Evolutionary conservation across 2,329 filamentous ascomycete species (phyloP).

Genomic region (Taxawa tesnikishii): DNA sequence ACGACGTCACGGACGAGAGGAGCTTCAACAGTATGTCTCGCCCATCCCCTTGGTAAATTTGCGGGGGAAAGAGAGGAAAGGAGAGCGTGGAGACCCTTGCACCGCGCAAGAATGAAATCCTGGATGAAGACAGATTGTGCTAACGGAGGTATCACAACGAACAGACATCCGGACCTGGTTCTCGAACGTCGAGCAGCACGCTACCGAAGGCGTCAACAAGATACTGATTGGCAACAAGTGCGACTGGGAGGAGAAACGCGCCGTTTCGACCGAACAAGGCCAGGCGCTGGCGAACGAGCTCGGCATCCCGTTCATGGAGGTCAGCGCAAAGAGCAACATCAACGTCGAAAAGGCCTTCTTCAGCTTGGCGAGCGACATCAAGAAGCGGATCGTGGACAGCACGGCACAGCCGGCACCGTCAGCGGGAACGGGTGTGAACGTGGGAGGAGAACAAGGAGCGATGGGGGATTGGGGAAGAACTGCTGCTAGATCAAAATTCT

Average conservation of each 20-base stretch:
- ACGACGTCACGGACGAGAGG: conserved; percentile 94
- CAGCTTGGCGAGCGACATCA: conserved; percentile 88
- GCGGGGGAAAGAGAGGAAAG: too few species aligned
- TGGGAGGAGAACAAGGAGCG: conserved; percentile 14
- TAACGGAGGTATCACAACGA: conserved; percentile 5
- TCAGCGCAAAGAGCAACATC: conserved; percentile 98
- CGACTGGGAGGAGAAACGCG: conserved; percentile 98
- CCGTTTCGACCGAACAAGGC: conserved; percentile 82
- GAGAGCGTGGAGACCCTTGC: too few species aligned
- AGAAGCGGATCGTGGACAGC: conserved; percentile 93
- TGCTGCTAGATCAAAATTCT: conserved; percentile 55
- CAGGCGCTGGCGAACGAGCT: conserved; percentile 91
- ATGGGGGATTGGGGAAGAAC: conserved; percentile 23
- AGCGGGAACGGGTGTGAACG: conserved; percentile 14
- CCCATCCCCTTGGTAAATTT: too few species aligned
- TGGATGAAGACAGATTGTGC: too few species aligned
- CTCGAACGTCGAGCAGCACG: conserved; percentile 96
- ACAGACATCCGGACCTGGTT: conserved; percentile 99
- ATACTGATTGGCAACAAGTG: conserved; percentile 99
- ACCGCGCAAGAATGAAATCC: too few species aligned
- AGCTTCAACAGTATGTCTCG: conserved; percentile 75
- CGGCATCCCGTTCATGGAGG: conserved; percentile 95
- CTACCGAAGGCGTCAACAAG: conserved; percentile 98
- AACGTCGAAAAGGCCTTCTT: conserved; percentile 99
- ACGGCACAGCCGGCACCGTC: conserved; percentile 12